These are phyloP conservation scores for Hymenochaete sp. DNA, from an alignment of 1,284 basidiomycete genomes.

Conservation along the genomic window DNA sequence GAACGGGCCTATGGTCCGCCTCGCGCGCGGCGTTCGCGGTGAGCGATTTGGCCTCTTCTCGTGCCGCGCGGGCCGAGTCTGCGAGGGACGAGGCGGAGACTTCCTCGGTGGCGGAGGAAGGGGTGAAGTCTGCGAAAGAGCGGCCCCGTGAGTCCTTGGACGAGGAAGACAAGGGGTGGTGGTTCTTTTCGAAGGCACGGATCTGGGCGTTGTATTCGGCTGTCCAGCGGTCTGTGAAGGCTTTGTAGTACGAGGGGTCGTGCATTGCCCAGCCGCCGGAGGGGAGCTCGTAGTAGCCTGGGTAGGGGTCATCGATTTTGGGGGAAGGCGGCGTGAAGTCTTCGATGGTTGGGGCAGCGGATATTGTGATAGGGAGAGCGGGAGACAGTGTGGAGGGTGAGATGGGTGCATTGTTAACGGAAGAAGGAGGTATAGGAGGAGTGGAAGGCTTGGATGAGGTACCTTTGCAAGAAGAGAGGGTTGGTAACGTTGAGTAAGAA, in stretches of 20 bases:
- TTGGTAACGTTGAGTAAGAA: background rate
- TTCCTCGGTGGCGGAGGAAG: no score
- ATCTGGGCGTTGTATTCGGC: constrained; percentile 60
- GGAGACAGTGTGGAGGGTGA: constrained; percentile 4
- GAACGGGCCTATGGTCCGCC: constrained; percentile 45
- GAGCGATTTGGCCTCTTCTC: constrained; percentile 64
- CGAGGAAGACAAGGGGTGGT: no score
- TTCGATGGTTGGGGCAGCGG: constrained; percentile 59
- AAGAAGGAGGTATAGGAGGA: constrained; percentile 18
- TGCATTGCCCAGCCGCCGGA: constrained; percentile 74
- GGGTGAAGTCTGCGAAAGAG: no score
- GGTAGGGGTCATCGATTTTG: constrained; percentile 68
- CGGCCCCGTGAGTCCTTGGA: no score
- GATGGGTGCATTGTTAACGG: background rate
- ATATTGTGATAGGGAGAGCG: constrained; percentile 29
- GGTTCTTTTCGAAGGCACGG: constrained; percentile 60
- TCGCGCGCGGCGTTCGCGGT: constrained; percentile 41
- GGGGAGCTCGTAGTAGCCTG: constrained; percentile 82
- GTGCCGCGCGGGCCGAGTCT: constrained; percentile 64
- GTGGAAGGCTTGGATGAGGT: constrained; percentile 21
- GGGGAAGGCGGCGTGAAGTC: constrained; percentile 73
- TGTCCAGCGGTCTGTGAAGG: constrained; percentile 65
- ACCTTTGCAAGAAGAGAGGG: constrained; percentile 7
- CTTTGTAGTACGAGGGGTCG: constrained; percentile 67
- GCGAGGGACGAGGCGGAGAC: constrained; percentile 65